A percentile compares a stretch with the other conserved stretches of the same genome.
Conservation (phyloP, 1,284 basidiomycete genomes). For the Anthracocystis walkeri region DNA sequence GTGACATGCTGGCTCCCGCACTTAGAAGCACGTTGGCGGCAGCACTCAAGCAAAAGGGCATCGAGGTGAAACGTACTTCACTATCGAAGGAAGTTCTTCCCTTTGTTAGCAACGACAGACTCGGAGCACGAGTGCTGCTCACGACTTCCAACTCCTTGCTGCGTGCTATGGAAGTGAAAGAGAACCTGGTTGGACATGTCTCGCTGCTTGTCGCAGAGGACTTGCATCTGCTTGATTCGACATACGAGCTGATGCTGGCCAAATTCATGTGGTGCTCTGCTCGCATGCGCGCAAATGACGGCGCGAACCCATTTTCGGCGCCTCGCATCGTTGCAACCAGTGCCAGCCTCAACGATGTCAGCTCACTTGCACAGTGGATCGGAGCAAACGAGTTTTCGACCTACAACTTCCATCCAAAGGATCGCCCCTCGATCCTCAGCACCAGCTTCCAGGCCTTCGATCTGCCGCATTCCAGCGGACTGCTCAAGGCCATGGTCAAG, state of each 20-base stretch:
- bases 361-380: constrained; percentile 86
- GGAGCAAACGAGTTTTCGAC: constrained; percentile 77
- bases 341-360: constrained; percentile 82
- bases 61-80: constrained; percentile 30
- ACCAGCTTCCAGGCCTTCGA: constrained; percentile 83
- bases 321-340: constrained; percentile 82
- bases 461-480: constrained; percentile 84
- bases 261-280: constrained; percentile 61
- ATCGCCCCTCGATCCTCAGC: constrained; percentile 83
- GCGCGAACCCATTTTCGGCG: background rate
- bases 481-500: constrained; percentile 93
- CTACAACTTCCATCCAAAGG: constrained; percentile 83
- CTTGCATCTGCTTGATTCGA: constrained; percentile 83
- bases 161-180: constrained; percentile 46
- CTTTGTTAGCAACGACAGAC: constrained; percentile 15
- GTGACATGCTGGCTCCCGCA: constrained; percentile 28
- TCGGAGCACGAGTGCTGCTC: constrained; percentile 64
- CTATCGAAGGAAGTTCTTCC: constrained; percentile 28
- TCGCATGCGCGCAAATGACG: background rate
- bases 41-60: constrained; percentile 35
- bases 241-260: constrained; percentile 85
- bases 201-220: constrained; percentile 83
- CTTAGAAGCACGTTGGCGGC: constrained; percentile 16
- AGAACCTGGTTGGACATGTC: constrained; percentile 19
- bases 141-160: constrained; percentile 69